phyloP scores from a whole-genome alignment of 352 stramenopile species.

The Phytopythium chamaehyphon region DNA sequence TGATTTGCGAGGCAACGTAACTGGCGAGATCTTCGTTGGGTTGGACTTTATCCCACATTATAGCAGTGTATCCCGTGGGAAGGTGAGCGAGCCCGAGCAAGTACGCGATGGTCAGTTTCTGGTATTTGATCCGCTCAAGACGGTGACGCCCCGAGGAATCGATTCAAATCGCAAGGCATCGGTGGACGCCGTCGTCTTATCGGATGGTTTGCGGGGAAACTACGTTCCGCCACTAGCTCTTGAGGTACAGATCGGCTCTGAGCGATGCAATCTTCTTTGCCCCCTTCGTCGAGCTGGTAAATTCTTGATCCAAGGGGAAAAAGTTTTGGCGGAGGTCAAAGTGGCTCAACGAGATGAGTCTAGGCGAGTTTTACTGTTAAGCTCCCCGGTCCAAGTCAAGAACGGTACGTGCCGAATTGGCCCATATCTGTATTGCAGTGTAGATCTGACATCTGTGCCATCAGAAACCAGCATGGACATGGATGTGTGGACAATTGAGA shows the following conservation, averaged over 20 bases:
- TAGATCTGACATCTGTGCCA: neutral
- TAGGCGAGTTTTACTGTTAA: constrained; percentile 75
- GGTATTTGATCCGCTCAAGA: constrained; percentile 86
- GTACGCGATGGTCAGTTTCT: constrained; percentile 82
- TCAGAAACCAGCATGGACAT: constrained; percentile 77
- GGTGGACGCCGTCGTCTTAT: constrained; percentile 47
- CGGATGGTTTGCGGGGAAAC: constrained; percentile 67
- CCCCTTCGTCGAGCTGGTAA: constrained; percentile 80
- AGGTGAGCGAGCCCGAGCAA: constrained; percentile 58
- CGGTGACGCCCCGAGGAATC: constrained; percentile 37
- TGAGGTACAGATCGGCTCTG: constrained; percentile 75
- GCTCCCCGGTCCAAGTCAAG: constrained; percentile 86
- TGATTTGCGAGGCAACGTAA: constrained; percentile 72
- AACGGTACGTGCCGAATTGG: constrained; percentile 60
- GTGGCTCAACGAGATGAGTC: constrained; percentile 85
- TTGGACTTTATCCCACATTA: constrained; percentile 72
- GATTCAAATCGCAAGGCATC: constrained; percentile 23
- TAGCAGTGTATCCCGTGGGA: constrained; percentile 16
- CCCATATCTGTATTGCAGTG: no score
- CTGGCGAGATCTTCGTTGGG: constrained; percentile 80
- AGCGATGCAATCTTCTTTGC: constrained; percentile 71
- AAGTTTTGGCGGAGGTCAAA: constrained; percentile 84
- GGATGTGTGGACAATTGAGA: constrained; percentile 75
- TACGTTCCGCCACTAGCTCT: constrained; percentile 84
- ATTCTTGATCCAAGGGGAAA: constrained; percentile 85